A percentile compares a stretch with the other conserved stretches of the same genome.
phyloP scores from a whole-genome alignment of 2,329 filamentous ascomycete genomes.

The Zopfia rhizophila region DNA sequence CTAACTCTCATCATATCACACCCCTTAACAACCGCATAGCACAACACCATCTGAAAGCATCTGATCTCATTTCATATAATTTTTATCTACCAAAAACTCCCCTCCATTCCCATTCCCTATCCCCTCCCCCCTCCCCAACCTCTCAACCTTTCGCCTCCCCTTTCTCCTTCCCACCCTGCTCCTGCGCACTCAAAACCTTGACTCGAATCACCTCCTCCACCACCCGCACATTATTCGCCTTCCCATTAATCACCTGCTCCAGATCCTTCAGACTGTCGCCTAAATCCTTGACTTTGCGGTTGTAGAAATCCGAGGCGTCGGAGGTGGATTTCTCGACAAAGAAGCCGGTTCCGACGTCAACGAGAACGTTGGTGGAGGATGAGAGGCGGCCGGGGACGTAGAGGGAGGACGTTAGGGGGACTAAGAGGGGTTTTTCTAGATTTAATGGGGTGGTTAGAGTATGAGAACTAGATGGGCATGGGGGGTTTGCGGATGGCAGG shows the following conservation, averaged over 20 bases:
- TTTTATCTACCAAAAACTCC: background rate
- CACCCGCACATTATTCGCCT: constrained; percentile 84
- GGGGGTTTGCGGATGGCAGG: constrained; percentile 46
- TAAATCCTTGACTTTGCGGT: constrained; percentile 73
- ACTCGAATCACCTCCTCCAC: constrained; percentile 77
- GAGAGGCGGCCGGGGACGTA: constrained; percentile 89
- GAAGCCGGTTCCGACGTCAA: constrained; percentile 94
- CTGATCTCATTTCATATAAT: too few species aligned
- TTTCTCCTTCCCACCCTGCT: constrained; percentile 31
- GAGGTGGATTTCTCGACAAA: constrained; percentile 84
- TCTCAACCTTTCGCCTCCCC: background rate
- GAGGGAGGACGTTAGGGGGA: constrained; percentile 93
- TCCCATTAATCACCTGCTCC: constrained; percentile 75
- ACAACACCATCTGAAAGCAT: too few species aligned
- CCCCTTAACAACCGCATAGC: too few species aligned
- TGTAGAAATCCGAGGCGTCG: constrained; percentile 74
- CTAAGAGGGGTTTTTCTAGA: constrained; percentile 74
- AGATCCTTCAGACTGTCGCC: constrained; percentile 72
- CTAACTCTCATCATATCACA: too few species aligned
- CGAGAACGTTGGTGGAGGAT: constrained; percentile 61
- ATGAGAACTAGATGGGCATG: constrained; percentile 3
- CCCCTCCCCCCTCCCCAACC: too few species aligned
- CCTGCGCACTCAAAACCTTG: constrained; percentile 49
- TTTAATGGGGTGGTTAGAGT: too few species aligned
- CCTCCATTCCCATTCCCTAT: background rate